These are phyloP conservation scores for Fraxinus latifolia DNA, from an alignment of 305 asterid species.

Conservation along the genomic window DNA sequence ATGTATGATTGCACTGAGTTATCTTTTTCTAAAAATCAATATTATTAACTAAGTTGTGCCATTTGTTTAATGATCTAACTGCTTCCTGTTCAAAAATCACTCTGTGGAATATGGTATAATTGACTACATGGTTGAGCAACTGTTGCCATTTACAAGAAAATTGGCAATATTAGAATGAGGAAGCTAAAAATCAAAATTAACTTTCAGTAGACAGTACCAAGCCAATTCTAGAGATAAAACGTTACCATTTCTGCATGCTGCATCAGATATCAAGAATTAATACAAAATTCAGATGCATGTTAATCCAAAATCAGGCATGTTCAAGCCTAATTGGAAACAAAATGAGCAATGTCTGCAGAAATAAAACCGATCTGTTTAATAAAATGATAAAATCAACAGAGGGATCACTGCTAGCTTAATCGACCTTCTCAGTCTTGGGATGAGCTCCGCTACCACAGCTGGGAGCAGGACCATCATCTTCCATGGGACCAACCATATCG, in stretches of 20 bases:
- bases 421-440: conserved; percentile 85
- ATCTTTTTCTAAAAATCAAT: background rate
- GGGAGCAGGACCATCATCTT: conserved; percentile 53
- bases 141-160: background rate
- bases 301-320: background rate
- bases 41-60: background rate
- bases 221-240: background rate
- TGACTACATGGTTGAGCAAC: background rate
- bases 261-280: background rate
- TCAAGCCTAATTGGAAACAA: background rate
- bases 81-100: background rate
- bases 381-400: background rate
- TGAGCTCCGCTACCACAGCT: conserved; percentile 53
- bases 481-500: conserved; percentile 49
- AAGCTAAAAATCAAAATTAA: background rate
- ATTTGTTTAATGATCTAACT: background rate
- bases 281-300: background rate
- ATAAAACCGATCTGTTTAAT: background rate
- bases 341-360: background rate
- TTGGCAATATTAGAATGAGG: background rate
- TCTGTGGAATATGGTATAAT: background rate
- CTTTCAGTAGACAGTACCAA: background rate
- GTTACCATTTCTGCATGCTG: background rate
- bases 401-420: conserved; percentile 31
- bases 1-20: background rate